phyloP scores from a whole-genome alignment of 345 rosid species.

The Euphorbia tirucalli region DNA sequence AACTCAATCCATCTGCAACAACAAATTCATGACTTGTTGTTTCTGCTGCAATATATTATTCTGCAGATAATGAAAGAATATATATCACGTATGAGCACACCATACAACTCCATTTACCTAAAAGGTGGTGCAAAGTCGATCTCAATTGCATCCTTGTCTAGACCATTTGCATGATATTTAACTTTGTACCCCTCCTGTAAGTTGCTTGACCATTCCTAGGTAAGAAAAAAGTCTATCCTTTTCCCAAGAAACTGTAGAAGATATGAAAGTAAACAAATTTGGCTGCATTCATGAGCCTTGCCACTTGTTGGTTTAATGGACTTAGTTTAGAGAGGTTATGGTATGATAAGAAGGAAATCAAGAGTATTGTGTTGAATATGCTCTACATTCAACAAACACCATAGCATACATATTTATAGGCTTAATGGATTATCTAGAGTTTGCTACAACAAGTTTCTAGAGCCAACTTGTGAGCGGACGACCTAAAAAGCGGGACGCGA shows the following conservation, averaged over 20 bases:
- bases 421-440: too few relatives aligned
- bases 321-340: too few relatives aligned
- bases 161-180: constrained; percentile 81
- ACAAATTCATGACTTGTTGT: constrained; percentile 7
- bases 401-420: too few relatives aligned
- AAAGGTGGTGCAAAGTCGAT: constrained; percentile 95
- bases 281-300: constrained; percentile 8
- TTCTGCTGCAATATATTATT: neutral
- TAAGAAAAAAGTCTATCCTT: neutral
- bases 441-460: too few relatives aligned
- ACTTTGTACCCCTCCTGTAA: constrained; percentile 88
- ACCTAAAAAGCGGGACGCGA: too few relatives aligned
- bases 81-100: neutral
- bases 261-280: neutral
- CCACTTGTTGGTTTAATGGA: too few relatives aligned
- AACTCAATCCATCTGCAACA: constrained; percentile 74
- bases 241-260: neutral
- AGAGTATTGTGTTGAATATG: too few relatives aligned
- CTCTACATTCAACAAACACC: too few relatives aligned
- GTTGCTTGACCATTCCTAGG: constrained; percentile 81
- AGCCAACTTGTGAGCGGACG: too few relatives aligned
- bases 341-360: too few relatives aligned
- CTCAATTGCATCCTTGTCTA: constrained; percentile 83
- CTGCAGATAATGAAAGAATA: neutral
- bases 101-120: constrained; percentile 46